Base-by-base conservation (phyloP, 2,329 filamentous ascomycete genomes). In the Boeremia exigua region DNA sequence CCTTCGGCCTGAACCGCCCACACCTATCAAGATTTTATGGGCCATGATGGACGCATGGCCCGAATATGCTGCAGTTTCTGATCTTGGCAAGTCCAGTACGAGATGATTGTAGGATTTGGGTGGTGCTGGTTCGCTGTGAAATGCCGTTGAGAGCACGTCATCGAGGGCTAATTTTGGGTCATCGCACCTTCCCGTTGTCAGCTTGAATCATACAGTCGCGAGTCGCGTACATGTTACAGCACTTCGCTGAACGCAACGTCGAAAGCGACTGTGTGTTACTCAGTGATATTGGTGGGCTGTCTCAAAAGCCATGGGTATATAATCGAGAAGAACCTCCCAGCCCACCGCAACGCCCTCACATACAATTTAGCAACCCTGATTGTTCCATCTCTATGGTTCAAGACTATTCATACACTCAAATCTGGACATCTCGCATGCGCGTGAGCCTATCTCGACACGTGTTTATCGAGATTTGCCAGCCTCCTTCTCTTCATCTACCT, bases 281-380 rank as follows among this genome's bases (percentile, higher is more conserved):
- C 47, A 46, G 53, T 50, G 42, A 55, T 55, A 50, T 55, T 50
- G 53, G 30, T 46, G 37, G 34, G 42, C 43, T 56, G 27, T 51
- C 29, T 42, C 32, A 14, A 32, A 37, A 56, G 47, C 53, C 48
- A 12, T 47, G 53, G 53, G 53, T 56, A 56, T 56, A 56, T 56
- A 48, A 56, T 47, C 53, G 36, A 56, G 23, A 51, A 48, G 29
- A 17, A 15, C 47, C 37, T 44, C 27, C 30, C 34, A 46, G 28
- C 46, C 37, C 27, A 29, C 29, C 40, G 10, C 53, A 56, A 51
- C 53, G 53, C 53, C 53, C 38, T 36, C 12, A 27, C 42, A 43
- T 33, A 43, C 53, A 56, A 56, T 56, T 56, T 56, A 37, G n/a
- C 42, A 43, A 47, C 15, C 17, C 15, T 36, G 5, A 37, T 27